These are phyloP conservation scores for Sugiyamaella novakii DNA, from an alignment of 1,139 yeast genomes.

Conservation along the genomic window DNA sequence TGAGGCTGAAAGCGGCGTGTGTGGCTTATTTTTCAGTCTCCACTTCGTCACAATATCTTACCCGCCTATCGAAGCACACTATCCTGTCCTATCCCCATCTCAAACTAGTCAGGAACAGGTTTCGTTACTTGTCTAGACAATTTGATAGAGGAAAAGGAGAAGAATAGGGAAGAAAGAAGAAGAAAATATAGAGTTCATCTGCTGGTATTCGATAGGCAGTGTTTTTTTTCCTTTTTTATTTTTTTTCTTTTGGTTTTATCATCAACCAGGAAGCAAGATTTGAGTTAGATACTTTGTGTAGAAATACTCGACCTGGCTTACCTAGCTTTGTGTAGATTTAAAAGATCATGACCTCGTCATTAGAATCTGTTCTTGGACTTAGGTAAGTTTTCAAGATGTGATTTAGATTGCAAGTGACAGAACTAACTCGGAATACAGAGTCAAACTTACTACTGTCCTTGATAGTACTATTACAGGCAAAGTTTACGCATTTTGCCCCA, in stretches of 20 bases:
- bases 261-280: background rate
- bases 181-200: no score
- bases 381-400: constrained; percentile 15
- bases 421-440: constrained; percentile 43
- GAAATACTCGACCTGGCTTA: background rate
- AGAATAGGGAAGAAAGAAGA: constrained; percentile 1
- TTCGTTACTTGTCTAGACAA: constrained; percentile 2
- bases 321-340: background rate
- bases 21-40: no score
- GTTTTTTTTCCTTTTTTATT: background rate
- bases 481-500: constrained; percentile 60
- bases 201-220: background rate
- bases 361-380: constrained; percentile 25
- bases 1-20: no score
- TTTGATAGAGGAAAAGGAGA: constrained; percentile 4
- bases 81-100: background rate
- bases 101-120: constrained; percentile 9
- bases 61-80: constrained; percentile 1
- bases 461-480: constrained; percentile 62
- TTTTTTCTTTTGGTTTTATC: background rate
- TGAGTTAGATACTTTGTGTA: no score
- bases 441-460: constrained; percentile 60
- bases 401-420: no score
- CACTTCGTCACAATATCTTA: background rate
- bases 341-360: constrained; percentile 16